These are phyloP conservation scores for Phytophthora chlamydospora DNA, from an alignment of 352 stramenopile species.

Conservation along the genomic window DNA sequence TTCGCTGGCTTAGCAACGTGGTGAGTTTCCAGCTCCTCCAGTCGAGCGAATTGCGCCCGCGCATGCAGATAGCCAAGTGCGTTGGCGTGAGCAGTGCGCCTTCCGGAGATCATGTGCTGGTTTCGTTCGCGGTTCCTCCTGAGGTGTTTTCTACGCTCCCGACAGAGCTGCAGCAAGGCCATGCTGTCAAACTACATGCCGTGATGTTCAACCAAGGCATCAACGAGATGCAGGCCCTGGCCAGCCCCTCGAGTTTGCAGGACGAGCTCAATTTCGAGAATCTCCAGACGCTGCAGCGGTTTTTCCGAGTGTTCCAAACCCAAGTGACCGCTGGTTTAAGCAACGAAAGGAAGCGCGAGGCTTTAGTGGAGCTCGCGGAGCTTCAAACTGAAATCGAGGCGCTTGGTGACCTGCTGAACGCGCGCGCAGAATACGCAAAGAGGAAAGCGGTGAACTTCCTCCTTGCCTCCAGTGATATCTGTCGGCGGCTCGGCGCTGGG, in stretches of 20 bases:
- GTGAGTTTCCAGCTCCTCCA: conserved; percentile 85
- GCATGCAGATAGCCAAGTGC: conserved; percentile 76
- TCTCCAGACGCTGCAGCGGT: conserved; percentile 66
- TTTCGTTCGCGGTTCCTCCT: conserved; percentile 68
- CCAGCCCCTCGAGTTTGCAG: conserved; percentile 88
- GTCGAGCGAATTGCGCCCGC: conserved; percentile 50
- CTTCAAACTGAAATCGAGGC: conserved; percentile 66
- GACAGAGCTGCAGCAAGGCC: conserved; percentile 59
- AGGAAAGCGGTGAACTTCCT: conserved; percentile 91
- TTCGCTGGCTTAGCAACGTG: conserved; percentile 80
- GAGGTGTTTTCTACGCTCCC: conserved; percentile 65
- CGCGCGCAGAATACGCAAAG: conserved; percentile 68
- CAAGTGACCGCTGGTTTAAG: conserved; percentile 45
- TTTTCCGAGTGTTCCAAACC: conserved; percentile 80
- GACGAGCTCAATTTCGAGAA: conserved; percentile 88
- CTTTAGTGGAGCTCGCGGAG: conserved; percentile 45
- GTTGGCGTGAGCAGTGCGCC: conserved; percentile 59
- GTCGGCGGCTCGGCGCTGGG: conserved; percentile 91
- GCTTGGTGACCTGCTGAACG: conserved; percentile 64
- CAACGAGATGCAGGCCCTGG: conserved; percentile 94
- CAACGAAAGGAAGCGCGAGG: conserved; percentile 32
- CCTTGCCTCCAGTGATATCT: conserved; percentile 87
- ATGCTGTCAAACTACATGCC: conserved; percentile 75
- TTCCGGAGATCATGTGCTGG: conserved; percentile 64
- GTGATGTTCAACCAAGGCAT: conserved; percentile 92